These are phyloP conservation scores for Fennellomyces sp. DNA, from an alignment of 371 early-diverging fungal genomes.

Conservation along the genomic window DNA sequence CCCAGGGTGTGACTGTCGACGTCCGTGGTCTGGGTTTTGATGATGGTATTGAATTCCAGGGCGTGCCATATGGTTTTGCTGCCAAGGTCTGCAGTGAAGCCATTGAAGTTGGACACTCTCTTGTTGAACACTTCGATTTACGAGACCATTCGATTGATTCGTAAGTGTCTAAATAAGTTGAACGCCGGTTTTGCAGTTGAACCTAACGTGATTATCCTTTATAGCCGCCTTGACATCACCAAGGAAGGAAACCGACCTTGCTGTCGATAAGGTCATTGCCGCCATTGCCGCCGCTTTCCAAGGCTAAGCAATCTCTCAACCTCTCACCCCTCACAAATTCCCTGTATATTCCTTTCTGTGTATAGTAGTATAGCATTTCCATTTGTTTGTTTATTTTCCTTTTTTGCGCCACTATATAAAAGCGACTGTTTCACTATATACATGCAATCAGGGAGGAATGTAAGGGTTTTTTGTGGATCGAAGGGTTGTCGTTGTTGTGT, in stretches of 20 bases:
- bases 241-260: slow-evolving; percentile 53
- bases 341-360: slow-evolving; percentile 23
- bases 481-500: no score
- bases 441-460: no score
- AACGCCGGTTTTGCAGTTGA: no score
- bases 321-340: slow-evolving; percentile 32
- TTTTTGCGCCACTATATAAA: no score
- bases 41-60: slow-evolving; percentile 62
- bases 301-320: not conserved
- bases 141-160: slow-evolving; percentile 61
- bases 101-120: slow-evolving; percentile 47
- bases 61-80: slow-evolving; percentile 46
- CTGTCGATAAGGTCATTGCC: slow-evolving; percentile 41
- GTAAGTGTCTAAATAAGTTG: no score
- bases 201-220: no score
- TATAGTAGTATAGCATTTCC: not conserved
- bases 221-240: slow-evolving; percentile 57
- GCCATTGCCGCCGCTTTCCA: slow-evolving; percentile 42
- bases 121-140: slow-evolving; percentile 60
- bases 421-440: no score
- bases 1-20: slow-evolving; percentile 44
- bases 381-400: not conserved
- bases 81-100: slow-evolving; percentile 37
- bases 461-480: no score
- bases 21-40: slow-evolving; percentile 63